Conservation (phyloP, 768 basidiomycete species). For the Leccinellum luteum region DNA sequence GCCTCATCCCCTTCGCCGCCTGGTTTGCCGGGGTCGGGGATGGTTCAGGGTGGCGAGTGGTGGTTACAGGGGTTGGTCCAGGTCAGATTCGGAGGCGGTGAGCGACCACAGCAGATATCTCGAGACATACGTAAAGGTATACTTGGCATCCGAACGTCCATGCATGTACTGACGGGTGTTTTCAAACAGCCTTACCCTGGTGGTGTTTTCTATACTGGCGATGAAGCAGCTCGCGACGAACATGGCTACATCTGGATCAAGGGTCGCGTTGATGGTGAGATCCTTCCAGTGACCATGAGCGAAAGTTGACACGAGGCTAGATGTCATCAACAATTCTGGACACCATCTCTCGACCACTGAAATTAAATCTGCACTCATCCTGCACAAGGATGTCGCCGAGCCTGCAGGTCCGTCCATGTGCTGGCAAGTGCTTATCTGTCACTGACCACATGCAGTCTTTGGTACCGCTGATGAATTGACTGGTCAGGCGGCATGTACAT, state of each 20-base stretch:
- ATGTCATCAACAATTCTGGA: conserved; percentile 98
- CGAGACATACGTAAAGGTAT: conserved; percentile 71
- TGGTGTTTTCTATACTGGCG: conserved; percentile 92
- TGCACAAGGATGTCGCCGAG: conserved; percentile 94
- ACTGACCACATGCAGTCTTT: conserved; percentile 49
- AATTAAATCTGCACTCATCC: conserved; percentile 94
- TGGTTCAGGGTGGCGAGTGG: too few species aligned
- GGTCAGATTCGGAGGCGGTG: too few species aligned
- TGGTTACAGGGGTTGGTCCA: too few species aligned
- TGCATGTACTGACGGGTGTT: conserved; percentile 39
- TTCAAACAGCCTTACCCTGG: conserved; percentile 72
- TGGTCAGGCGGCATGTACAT: conserved; percentile 92
- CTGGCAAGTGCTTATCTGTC: not conserved
- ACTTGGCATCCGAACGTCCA: conserved; percentile 7
- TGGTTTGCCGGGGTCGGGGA: too few species aligned
- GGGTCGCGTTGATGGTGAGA: conserved; percentile 88
- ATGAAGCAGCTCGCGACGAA: conserved; percentile 91
- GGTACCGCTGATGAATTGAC: conserved; percentile 85
- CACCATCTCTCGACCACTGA: conserved; percentile 97
- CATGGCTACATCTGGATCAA: conserved; percentile 99
- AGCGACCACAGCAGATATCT: conserved; percentile 86
- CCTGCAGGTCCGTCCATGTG: conserved; percentile 57
- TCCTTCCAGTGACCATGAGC: not conserved
- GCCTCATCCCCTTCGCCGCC: too few species aligned
- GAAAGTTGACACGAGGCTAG: conserved; percentile 34